These are phyloP conservation scores for Daldinia caldariorum DNA, from an alignment of 495 filamentous ascomycete species.

Conservation along the genomic window DNA sequence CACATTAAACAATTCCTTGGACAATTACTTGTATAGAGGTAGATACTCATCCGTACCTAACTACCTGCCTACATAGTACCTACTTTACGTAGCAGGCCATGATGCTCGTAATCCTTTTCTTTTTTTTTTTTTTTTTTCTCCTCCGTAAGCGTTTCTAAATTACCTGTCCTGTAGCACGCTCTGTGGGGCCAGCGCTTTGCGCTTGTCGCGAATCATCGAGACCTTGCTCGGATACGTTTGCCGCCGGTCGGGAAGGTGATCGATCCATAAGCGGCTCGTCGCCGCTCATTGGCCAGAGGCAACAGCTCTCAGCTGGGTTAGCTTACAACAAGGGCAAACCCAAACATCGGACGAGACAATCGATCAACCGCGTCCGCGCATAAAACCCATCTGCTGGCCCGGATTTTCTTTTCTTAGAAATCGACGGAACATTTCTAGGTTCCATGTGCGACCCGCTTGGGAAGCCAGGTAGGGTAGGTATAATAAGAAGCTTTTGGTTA, in stretches of 20 bases:
- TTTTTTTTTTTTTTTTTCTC: slow-evolving; percentile 11
- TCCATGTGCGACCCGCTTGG: slow-evolving; percentile 32
- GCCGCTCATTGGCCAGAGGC: slow-evolving; percentile 34
- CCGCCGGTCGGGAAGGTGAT: slow-evolving; percentile 45
- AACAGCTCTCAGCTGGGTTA: slow-evolving; percentile 15
- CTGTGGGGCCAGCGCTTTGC: slow-evolving; percentile 43
- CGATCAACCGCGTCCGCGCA: slow-evolving; percentile 35
- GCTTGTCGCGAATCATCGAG: slow-evolving; percentile 45
- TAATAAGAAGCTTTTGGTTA: slow-evolving; percentile 20
- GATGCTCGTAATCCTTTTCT: slow-evolving; percentile 17
- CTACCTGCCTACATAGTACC: too few species aligned
- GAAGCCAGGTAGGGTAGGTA: slow-evolving; percentile 22
- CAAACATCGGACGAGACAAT: slow-evolving; percentile 37
- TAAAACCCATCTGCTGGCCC: slow-evolving; percentile 29
- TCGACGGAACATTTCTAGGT: slow-evolving; percentile 35
- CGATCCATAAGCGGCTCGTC: slow-evolving; percentile 42
- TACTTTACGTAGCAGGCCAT: neutral
- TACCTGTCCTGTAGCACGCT: slow-evolving; percentile 23
- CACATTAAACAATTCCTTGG: slow-evolving; percentile 12
- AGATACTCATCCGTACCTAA: neutral
- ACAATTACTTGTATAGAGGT: neutral
- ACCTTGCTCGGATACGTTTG: slow-evolving; percentile 37
- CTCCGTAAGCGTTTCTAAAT: slow-evolving; percentile 32
- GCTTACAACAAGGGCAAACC: slow-evolving; percentile 16
- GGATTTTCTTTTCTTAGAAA: slow-evolving; percentile 45